Evolutionary conservation across 768 basidiomycete genomes (phyloP), one percentile per base, ranked within the genome.

Genomic region (Pseudohyphozyma bogoriensis): DNA sequence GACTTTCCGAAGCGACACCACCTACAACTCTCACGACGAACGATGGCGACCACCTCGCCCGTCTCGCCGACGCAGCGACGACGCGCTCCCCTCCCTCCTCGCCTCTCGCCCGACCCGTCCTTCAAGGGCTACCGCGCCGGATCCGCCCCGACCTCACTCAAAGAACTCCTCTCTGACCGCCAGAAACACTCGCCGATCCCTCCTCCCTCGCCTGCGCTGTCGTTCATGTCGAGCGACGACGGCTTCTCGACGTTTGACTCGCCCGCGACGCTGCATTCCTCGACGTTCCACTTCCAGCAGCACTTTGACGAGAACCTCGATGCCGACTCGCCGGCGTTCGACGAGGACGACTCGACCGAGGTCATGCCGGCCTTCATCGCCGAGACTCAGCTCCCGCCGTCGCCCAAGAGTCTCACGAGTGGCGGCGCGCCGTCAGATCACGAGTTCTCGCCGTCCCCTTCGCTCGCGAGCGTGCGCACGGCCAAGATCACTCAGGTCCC

Each of bases 311-410:
- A 39, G 6, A 54, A 59, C 32, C 35, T 58, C 26, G 50, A 44
- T 3, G 7, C 28, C 4, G 28, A 29, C 36, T 4, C 12, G 9
- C 16, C 20, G 15, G 28, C 26, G 28, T 28, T 35, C 40, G 61
- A 54, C 33, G 26, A 46, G 54, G 39, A 56, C 82, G 37, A 22
- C 28, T 22, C 51, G 32, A 33, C 22, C 15, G 20, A 20, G 37
- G 20, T 20, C 29, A 7, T n/a, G 47, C 42, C 18, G 18, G 18
- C 40, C 18, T 18, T 42, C 40, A n/a, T 20, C 10, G 18, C 7
- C 40, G 40, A 80, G 79, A 79, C 28, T 6, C 40, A 9, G 10
- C 40, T 58, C 18, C 56, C 49, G 11, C 37, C 47, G n/a, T 58
- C 56, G 15, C 56, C 56, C 37, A 49, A 49, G 22, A 56, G 49